A percentile compares a stretch with the other conserved stretches of the same genome.
Conservation (phyloP, 176 grass and related monocot species). For the Cymbopogon citratus region DNA sequence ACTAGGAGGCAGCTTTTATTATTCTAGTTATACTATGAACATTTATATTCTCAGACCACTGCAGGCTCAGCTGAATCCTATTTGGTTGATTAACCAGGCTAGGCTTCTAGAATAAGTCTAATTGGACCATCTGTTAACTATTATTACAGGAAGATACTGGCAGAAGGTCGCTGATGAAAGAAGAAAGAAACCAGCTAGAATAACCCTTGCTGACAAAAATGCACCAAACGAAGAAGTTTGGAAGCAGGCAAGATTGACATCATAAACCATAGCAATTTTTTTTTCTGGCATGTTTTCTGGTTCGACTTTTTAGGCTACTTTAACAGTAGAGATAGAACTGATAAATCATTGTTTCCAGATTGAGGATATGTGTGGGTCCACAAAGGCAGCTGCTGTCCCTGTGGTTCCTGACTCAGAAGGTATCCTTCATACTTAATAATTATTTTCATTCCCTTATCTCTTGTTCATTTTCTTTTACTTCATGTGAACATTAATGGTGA, state of each 20-base stretch:
- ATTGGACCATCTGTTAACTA: conserved; percentile 8
- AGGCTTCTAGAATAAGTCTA: neutral
- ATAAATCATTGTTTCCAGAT: conserved; percentile 57
- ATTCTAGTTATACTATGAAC: neutral
- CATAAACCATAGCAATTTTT: neutral
- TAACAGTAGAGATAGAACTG: conserved; percentile 10
- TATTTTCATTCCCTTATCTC: neutral
- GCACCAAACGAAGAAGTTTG: conserved; percentile 99
- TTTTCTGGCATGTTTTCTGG: neutral
- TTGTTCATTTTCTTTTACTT: neutral
- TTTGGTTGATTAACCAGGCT: neutral
- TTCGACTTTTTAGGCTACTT: conserved; percentile 9
- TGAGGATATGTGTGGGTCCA: conserved; percentile 75
- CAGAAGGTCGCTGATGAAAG: conserved; percentile 79
- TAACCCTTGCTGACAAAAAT: conserved; percentile 99
- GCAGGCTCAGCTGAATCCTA: neutral
- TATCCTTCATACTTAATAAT: conserved; percentile 24
- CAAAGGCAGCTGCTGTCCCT: conserved; percentile 71
- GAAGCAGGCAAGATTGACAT: conserved; percentile 59
- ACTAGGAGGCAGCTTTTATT: neutral
- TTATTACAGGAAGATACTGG: conserved; percentile 87
- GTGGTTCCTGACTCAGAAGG: conserved; percentile 97
- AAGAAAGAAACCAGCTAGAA: conserved; percentile 79
- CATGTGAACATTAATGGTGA: neutral
- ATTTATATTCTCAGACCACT: neutral